phyloP scores from a whole-genome alignment of 306 rosid genomes.

The Citrullus colocynthis region DNA sequence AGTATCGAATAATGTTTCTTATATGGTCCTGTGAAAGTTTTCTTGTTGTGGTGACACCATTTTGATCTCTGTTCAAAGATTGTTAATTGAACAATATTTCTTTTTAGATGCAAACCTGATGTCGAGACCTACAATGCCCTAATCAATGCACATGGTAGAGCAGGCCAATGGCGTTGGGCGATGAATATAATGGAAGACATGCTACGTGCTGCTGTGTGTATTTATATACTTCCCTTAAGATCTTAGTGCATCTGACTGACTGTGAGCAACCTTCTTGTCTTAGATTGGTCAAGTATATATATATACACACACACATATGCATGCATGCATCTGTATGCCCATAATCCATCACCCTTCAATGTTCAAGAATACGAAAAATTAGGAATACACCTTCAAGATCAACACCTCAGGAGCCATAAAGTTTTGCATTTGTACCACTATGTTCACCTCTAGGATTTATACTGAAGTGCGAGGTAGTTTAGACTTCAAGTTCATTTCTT shows the following conservation, averaged over 20 bases:
- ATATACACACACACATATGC: no score
- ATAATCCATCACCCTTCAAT: not conserved
- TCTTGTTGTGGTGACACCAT: not conserved
- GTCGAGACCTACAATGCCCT: conserved; percentile 80
- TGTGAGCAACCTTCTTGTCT: conserved; percentile 29
- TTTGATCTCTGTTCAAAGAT: not conserved
- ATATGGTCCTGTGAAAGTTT: not conserved
- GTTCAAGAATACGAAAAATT: not conserved
- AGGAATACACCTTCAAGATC: not conserved
- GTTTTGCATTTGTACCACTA: not conserved
- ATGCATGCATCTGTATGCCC: not conserved
- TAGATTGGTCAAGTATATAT: conserved; percentile 6
- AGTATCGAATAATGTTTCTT: not conserved
- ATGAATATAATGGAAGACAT: conserved; percentile 91
- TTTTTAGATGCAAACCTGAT: conserved; percentile 84
- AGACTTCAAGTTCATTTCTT: not conserved
- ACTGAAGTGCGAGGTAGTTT: not conserved
- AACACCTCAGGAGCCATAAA: not conserved
- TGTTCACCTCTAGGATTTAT: not conserved
- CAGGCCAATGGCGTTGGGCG: conserved; percentile 98
- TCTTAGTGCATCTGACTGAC: conserved; percentile 36
- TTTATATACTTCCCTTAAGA: conserved; percentile 47
- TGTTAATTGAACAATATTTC: not conserved
- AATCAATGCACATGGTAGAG: conserved; percentile 84
- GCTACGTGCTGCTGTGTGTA: conserved; percentile 98